phyloP scores from a whole-genome alignment of 176 grass and related monocot species.

The Hordeum marinum region DNA sequence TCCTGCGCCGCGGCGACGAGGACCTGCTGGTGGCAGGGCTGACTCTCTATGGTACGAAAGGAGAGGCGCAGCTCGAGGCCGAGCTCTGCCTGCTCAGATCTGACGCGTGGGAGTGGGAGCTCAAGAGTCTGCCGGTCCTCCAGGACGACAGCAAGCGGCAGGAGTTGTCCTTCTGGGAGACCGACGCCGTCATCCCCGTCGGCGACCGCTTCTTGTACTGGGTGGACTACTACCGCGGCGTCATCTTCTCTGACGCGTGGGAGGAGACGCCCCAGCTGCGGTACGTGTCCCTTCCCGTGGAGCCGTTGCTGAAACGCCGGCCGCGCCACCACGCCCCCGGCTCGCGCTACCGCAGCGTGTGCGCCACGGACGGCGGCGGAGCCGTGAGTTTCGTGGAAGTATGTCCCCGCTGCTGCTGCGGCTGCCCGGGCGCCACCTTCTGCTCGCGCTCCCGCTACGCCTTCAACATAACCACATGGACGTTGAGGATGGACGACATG shows the following conservation, averaged over 20 bases:
- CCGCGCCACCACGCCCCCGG: too few species aligned
- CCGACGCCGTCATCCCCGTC: background rate
- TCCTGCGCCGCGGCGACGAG: background rate
- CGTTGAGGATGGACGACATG: background rate
- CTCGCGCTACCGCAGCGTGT: too few species aligned
- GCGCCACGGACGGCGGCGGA: too few species aligned
- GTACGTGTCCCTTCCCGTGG: background rate
- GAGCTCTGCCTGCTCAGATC: background rate
- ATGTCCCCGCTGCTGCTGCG: background rate
- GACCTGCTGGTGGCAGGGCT: background rate
- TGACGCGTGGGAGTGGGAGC: background rate
- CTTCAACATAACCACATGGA: background rate
- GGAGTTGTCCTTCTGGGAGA: background rate
- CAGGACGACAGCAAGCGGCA: background rate
- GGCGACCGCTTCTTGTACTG: background rate
- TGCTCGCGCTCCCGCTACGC: background rate
- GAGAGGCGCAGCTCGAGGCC: background rate
- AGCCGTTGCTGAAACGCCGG: too few species aligned
- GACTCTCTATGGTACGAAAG: background rate
- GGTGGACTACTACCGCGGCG: background rate
- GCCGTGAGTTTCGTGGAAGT: background rate
- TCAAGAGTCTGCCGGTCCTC: background rate
- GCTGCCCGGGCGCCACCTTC: background rate
- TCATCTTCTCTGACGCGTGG: background rate
- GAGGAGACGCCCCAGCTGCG: background rate